These are phyloP conservation scores for Syncephalis fuscata DNA, from an alignment of 371 early-diverging fungal species.

Conservation along the genomic window DNA sequence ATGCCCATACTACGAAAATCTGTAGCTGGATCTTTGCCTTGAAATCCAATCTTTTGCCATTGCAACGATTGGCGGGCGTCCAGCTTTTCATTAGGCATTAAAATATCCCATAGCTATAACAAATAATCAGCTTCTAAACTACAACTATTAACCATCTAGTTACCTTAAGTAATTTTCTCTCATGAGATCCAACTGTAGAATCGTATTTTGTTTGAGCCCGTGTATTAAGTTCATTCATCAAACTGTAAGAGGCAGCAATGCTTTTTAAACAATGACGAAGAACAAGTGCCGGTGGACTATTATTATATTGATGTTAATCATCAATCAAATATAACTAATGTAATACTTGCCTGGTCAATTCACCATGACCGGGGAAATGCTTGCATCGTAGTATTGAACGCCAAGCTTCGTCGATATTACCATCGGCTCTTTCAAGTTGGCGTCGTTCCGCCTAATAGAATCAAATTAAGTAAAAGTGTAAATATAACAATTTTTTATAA, in stretches of 20 bases:
- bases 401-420: slow-evolving; percentile 18
- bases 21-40: slow-evolving; percentile 69
- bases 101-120: slow-evolving; percentile 42
- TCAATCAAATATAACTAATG: too few relatives aligned
- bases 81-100: slow-evolving; percentile 40
- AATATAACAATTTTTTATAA: too few relatives aligned
- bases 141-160: background rate
- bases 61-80: slow-evolving; percentile 29
- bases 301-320: background rate
- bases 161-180: slow-evolving; percentile 43
- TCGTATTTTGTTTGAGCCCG: slow-evolving; percentile 53
- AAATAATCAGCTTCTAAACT: too few relatives aligned
- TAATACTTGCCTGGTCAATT: slow-evolving; percentile 14
- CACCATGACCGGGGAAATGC: slow-evolving; percentile 19
- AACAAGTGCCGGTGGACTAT: slow-evolving; percentile 33
- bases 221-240: slow-evolving; percentile 37
- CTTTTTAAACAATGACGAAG: slow-evolving; percentile 25
- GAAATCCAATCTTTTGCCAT: slow-evolving; percentile 67
- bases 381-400: slow-evolving; percentile 26
- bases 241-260: slow-evolving; percentile 27
- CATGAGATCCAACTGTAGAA: slow-evolving; percentile 34
- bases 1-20: slow-evolving; percentile 78
- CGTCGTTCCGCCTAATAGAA: slow-evolving; percentile 25
- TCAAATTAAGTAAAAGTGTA: too few relatives aligned
- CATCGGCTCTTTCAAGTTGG: slow-evolving; percentile 20